Percentiles rank a stretch among this genome's conserved stretches.
These are phyloP conservation scores for Quercus phellos DNA, from an alignment of 331 rosid genomes.

Conservation along the genomic window DNA sequence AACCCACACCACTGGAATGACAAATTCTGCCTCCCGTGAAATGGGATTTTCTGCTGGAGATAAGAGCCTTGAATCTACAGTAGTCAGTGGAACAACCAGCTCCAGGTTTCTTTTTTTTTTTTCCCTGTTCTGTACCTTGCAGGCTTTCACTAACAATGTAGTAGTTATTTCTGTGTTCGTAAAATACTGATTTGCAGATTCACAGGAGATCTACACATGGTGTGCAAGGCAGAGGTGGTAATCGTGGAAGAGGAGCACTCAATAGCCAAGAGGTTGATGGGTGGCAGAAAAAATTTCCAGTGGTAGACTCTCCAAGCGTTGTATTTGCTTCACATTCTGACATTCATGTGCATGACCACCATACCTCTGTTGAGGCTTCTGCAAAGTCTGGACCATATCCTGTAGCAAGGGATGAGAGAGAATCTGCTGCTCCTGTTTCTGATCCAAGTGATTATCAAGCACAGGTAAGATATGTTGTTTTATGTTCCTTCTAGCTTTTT, in stretches of 20 bases:
- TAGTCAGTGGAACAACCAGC: conserved; percentile 30
- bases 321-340: conserved; percentile 34
- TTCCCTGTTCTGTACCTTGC: conserved; percentile 7
- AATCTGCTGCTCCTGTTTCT: conserved; percentile 30
- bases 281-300: conserved; percentile 49
- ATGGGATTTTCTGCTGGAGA: conserved; percentile 37
- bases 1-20: conserved; percentile 26
- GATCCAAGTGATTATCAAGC: conserved; percentile 54
- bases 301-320: conserved; percentile 32
- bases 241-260: conserved; percentile 44
- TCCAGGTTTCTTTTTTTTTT: conserved; percentile 47
- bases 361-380: conserved; percentile 31
- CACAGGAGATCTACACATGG: conserved; percentile 61
- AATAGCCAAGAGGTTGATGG: conserved; percentile 50
- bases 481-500: not conserved
- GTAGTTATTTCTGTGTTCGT: conserved; percentile 17
- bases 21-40: conserved; percentile 37
- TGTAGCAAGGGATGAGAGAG: conserved; percentile 42
- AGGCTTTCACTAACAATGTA: conserved; percentile 21
- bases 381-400: conserved; percentile 38
- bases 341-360: conserved; percentile 50
- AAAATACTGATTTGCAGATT: conserved; percentile 30
- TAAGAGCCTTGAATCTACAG: conserved; percentile 36
- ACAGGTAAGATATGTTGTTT: conserved; percentile 51
- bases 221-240: conserved; percentile 52